phyloP scores from a whole-genome alignment of 2,329 filamentous ascomycete genomes.

The Celoporthe dispersa region DNA sequence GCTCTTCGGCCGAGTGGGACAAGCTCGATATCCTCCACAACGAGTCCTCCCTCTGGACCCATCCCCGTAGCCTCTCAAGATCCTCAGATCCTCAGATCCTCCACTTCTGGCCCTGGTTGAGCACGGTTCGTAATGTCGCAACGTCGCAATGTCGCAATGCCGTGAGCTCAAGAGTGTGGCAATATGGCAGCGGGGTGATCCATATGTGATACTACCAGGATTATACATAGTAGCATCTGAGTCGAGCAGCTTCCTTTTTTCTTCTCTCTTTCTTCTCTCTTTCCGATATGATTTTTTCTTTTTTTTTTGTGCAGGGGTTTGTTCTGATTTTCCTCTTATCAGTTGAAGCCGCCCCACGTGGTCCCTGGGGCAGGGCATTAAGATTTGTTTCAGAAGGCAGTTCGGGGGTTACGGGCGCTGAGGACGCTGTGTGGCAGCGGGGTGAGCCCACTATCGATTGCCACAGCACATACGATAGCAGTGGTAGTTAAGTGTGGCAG shows the following conservation, averaged over 20 bases:
- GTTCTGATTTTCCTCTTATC: neutral
- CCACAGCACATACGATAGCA: neutral
- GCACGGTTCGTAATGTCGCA: neutral
- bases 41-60: neutral
- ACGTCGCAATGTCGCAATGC: neutral
- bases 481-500: neutral
- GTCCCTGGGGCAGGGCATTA: neutral
- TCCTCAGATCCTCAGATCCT: neutral
- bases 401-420: neutral
- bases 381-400: neutral
- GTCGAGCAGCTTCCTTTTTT: neutral
- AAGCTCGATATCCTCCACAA: neutral
- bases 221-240: neutral
- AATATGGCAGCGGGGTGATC: neutral
- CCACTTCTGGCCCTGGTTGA: neutral
- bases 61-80: neutral
- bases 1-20: neutral
- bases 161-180: too few species aligned
- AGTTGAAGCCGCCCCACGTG: neutral
- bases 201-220: neutral
- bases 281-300: neutral
- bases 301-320: neutral
- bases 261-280: neutral
- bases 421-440: neutral
- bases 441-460: neutral